Base-by-base conservation (phyloP, 768 basidiomycete genomes). In the Mycena amicta region DNA sequence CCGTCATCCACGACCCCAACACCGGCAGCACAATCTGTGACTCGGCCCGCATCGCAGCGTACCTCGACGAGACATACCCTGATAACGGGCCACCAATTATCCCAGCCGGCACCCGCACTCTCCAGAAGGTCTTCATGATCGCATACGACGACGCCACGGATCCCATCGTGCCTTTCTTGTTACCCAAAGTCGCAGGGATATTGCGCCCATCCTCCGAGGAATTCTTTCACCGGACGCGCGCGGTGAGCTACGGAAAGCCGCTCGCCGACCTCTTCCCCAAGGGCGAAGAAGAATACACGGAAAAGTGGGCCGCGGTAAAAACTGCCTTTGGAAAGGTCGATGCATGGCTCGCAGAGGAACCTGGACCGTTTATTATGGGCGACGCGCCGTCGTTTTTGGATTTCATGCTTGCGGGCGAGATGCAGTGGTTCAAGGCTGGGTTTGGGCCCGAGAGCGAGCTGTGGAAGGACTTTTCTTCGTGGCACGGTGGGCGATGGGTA, bases 31-130 rank as follows among this genome's bases (percentile, higher is more conserved):
- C 72, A 25, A 53, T 83, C 20, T 54, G 72, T 13, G 79, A 84
- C 26, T 82, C 81, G 0, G 49, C 66, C 25, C 64, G 56, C 27
- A 83, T 85, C 60, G 80, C 78, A 0, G 60, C 71, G 12, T 83
- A 85, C 64, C 71, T 84, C 30, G 83, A 84, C 55, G 62, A 72
- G 6, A 70, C 72, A 2, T 84, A 82, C 66, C 80, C 82, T 0
- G 71, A 74, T 40, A 71, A 72, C 0, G 75, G 71, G 27, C 51
- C 12, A 12, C 25, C 26, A 23, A 8, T 80, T 15, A 61, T 80
- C 15, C 76, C 77, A 0, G 52, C 50, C 4, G 71, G 65, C 37
- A 71, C 73, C 1, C 61, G 59, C 25, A 67, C 68, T 26, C 64
- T 73, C 18, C 69, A 73, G 39, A 46, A 49, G 2, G 60, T 60